Conservation (phyloP, 495 filamentous ascomycete genomes). For the Xylaria sp. region DNA sequence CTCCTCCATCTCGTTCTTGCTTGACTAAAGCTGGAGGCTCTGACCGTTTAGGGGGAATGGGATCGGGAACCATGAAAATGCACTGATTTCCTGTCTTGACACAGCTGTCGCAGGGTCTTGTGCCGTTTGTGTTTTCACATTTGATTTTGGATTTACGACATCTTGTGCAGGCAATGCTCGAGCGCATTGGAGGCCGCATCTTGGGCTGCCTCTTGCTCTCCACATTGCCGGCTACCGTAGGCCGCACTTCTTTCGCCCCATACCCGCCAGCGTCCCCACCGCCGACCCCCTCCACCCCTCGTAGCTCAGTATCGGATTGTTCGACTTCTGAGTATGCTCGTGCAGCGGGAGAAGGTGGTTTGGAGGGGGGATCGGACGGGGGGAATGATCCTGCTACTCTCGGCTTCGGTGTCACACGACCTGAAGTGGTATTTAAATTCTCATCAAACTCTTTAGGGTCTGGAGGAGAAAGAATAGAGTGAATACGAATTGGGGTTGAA, state of each 20-base stretch:
- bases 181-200: conserved; percentile 68
- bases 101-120: conserved; percentile 73
- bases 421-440: conserved; percentile 38
- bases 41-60: conserved; percentile 62
- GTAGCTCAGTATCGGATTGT: conserved; percentile 29
- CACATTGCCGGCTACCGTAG: conserved; percentile 36
- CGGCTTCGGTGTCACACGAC: conserved; percentile 40
- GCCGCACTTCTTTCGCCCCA: conserved; percentile 35
- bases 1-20: conserved; percentile 65
- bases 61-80: conserved; percentile 70
- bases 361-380: conserved; percentile 32
- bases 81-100: conserved; percentile 78
- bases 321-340: conserved; percentile 28
- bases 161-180: conserved; percentile 78
- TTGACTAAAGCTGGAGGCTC: conserved; percentile 57
- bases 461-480: conserved; percentile 56
- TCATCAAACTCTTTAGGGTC: conserved; percentile 51
- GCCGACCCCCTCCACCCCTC: conserved; percentile 28
- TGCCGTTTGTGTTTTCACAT: conserved; percentile 76
- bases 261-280: conserved; percentile 31
- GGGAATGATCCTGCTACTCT: conserved; percentile 47
- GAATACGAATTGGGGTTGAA: conserved; percentile 56
- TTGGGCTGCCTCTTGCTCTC: conserved; percentile 57
- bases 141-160: conserved; percentile 87
- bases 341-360: conserved; percentile 25